Evolutionary conservation across 305 asterid genomes (phyloP).

Genomic region (Solanum aculeatissimum): DNA sequence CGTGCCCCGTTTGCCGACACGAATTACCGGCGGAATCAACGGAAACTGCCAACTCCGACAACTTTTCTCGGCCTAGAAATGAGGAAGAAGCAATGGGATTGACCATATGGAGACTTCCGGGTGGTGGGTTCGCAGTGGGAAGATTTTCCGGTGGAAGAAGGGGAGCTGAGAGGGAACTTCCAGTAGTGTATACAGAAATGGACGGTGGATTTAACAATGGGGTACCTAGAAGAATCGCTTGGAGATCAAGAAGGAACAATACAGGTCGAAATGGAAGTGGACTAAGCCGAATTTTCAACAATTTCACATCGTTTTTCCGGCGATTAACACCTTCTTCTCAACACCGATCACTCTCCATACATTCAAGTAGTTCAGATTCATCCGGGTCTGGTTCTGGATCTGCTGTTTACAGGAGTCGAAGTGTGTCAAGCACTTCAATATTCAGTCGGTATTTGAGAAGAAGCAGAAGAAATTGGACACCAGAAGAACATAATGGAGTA

Average conservation of each 20-base stretch:
- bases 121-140: slow-evolving; percentile 54
- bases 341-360: background rate
- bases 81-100: slow-evolving; percentile 28
- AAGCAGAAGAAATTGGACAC: slow-evolving; percentile 2
- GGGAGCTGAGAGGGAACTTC: slow-evolving; percentile 6
- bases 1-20: slow-evolving; percentile 59
- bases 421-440: background rate
- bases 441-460: slow-evolving; percentile 8
- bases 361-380: background rate
- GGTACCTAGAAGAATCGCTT: slow-evolving; percentile 6
- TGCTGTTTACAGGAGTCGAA: background rate
- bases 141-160: slow-evolving; percentile 27
- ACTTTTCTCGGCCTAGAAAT: background rate
- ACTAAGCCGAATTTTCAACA: slow-evolving; percentile 1
- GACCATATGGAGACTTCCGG: slow-evolving; percentile 51
- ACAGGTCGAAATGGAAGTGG: background rate
- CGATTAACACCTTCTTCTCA: background rate
- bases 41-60: background rate
- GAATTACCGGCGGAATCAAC: slow-evolving; percentile 37
- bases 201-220: slow-evolving; percentile 9
- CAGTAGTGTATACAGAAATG: slow-evolving; percentile 12
- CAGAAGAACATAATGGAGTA: background rate
- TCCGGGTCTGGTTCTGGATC: background rate
- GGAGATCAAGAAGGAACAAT: slow-evolving; percentile 6
- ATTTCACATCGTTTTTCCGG: slow-evolving; percentile 1